Evolutionary conservation across 108 stramenopile species (phyloP).

Genomic region (Skeletonema tropicum): DNA sequence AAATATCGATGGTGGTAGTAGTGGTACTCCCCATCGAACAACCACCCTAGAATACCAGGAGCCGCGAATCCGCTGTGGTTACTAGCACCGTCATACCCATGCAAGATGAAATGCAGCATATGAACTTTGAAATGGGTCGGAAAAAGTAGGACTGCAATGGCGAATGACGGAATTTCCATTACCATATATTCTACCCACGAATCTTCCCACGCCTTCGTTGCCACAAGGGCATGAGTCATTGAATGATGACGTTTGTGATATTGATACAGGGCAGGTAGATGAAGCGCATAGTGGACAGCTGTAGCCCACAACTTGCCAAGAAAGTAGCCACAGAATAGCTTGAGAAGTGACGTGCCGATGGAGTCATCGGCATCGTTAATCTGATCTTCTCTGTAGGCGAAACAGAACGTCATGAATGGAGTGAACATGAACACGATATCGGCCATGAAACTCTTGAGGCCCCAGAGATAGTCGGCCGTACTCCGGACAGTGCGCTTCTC

Average conservation of each 20-base stretch:
- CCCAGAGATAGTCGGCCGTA: conserved; percentile 24
- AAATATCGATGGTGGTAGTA: conserved; percentile 36
- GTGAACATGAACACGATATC: conserved; percentile 34
- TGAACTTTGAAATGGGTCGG: conserved; percentile 28
- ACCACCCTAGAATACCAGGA: conserved; percentile 26
- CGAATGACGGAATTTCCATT: conserved; percentile 49
- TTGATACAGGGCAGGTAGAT: conserved; percentile 29
- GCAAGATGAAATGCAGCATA: conserved; percentile 32
- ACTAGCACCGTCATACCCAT: conserved; percentile 46
- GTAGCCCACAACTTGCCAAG: conserved; percentile 43
- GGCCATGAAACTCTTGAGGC: conserved; percentile 24
- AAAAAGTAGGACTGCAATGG: conserved; percentile 24
- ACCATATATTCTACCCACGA: conserved; percentile 32
- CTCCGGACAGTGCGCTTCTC: conserved; percentile 14
- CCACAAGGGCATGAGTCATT: conserved; percentile 27
- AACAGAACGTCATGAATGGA: conserved; percentile 42
- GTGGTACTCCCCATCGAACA: conserved; percentile 47
- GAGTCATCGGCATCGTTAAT: conserved; percentile 16
- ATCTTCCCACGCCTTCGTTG: conserved; percentile 40
- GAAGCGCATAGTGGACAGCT: conserved; percentile 34
- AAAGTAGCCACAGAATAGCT: conserved; percentile 26
- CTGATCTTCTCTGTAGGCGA: conserved; percentile 3
- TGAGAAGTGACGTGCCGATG: conserved; percentile 9
- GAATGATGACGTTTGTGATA: conserved; percentile 36
- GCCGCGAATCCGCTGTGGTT: conserved; percentile 42